Base-by-base conservation (phyloP, 768 basidiomycete species). In the Cystofilobasidium bisporidii region DNA sequence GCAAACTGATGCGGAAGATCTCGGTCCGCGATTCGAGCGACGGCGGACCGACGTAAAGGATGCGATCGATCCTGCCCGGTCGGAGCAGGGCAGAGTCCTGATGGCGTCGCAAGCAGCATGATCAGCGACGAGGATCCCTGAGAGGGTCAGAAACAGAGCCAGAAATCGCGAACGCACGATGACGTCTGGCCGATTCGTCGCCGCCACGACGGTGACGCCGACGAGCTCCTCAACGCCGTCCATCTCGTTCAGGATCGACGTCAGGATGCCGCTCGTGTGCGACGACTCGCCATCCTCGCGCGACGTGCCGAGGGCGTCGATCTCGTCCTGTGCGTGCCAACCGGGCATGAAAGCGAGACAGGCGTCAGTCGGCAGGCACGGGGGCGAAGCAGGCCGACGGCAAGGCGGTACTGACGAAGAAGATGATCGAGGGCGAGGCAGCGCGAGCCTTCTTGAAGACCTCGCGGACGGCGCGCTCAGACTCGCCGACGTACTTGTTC, bases 401-500 rank as follows among this genome's bases (percentile, higher is more conserved):
- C 45, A 17, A 65, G 15, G 28, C 45, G 48, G 56, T 33, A 80
- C 89, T 72, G 70, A 96, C 94, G 74, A 99, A 96, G 78, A 99
- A 97, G 53, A 99, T 83, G 72, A 99, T 94, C 4, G 91, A 92
- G 0, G 96, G 96, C 0, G 94, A 85, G 8, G 91, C 91, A 9
- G 89, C 88, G 40, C 93, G 83, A 2, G 96, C 96, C 77, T 96
- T 99, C 62, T 89, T 81, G 78, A 99, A 99, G 64, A 93, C 87
- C 74, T 98, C 94, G 38, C 96, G 84, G 18, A 99, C 88, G 0
- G 91, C 90, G 50, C 89, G 83, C 77, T 99, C 96, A 0, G 92
- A 96, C 78, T 99, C 96, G 26, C 96, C 96, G 22, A 99, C 91
- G 73, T 87, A 99, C 78, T 98, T 98, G 79, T 87, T 98, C 62